These are phyloP conservation scores for Agaricus subrufescens DNA, from an alignment of 768 basidiomycete species.

Conservation along the genomic window DNA sequence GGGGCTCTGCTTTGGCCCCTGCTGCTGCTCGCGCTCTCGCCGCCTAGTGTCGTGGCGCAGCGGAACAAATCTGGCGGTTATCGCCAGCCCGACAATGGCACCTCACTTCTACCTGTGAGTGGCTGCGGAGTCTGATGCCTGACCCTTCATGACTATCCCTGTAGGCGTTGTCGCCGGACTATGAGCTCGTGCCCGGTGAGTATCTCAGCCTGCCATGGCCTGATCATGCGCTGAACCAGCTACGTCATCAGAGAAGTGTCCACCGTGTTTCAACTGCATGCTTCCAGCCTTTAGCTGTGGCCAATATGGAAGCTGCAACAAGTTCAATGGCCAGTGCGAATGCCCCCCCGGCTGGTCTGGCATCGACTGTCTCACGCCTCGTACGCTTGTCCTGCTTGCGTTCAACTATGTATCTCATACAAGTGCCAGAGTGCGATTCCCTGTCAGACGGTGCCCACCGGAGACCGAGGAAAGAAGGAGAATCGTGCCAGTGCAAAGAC, in stretches of 20 bases:
- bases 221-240: not conserved
- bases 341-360: slow-evolving; percentile 98
- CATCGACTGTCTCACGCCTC: slow-evolving; percentile 88
- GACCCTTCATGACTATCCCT: not conserved
- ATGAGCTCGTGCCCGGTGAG: slow-evolving; percentile 6
- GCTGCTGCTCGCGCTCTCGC: not conserved
- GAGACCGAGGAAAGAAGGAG: slow-evolving; percentile 69
- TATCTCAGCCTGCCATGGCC: too few relatives aligned
- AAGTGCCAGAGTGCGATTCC: slow-evolving; percentile 80
- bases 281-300: slow-evolving; percentile 90
- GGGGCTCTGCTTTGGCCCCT: not conserved
- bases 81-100: not conserved
- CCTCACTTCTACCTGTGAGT: slow-evolving; percentile 5
- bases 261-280: slow-evolving; percentile 95
- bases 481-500: slow-evolving; percentile 84
- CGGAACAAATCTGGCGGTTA: not conserved
- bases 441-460: slow-evolving; percentile 87
- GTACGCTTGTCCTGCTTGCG: slow-evolving; percentile 43
- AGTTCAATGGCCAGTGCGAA: slow-evolving; percentile 92
- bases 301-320: slow-evolving; percentile 87
- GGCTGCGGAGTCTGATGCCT: not conserved
- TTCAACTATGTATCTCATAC: slow-evolving; percentile 2
- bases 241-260: slow-evolving; percentile 49
- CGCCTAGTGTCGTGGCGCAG: not conserved
- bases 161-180: slow-evolving; percentile 1